Evolutionary conservation across 306 rosid species (phyloP).

Genomic region (Cicer cuneatum): DNA sequence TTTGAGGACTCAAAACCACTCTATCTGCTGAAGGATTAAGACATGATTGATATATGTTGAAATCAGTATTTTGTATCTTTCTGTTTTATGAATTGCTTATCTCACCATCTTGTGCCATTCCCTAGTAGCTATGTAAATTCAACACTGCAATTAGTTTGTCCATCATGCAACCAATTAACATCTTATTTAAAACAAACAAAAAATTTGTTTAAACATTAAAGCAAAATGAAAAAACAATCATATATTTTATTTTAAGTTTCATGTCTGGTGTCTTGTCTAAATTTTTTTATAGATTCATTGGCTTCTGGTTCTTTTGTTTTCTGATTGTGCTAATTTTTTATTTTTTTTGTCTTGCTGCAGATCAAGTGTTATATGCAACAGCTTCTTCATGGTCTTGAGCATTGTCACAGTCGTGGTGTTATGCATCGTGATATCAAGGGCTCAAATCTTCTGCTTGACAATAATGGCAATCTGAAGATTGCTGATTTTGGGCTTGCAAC

Average conservation of each 20-base stretch:
- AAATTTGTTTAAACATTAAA: background rate
- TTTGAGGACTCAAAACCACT: too few relatives aligned
- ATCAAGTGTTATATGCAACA: conserved; percentile 85
- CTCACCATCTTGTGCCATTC: too few relatives aligned
- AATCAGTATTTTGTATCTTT: too few relatives aligned
- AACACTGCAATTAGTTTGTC: conserved; percentile 14
- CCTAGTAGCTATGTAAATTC: too few relatives aligned
- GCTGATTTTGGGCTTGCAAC: conserved; percentile 89
- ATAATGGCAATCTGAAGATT: conserved; percentile 74
- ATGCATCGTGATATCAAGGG: conserved; percentile 92
- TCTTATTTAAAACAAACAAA: conserved; percentile 15
- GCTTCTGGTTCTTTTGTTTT: conserved; percentile 17
- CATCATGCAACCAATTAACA: conserved; percentile 1
- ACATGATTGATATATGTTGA: too few relatives aligned
- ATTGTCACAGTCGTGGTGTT: conserved; percentile 78
- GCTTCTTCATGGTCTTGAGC: conserved; percentile 77
- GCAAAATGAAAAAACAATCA: background rate
- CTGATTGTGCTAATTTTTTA: background rate
- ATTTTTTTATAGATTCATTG: conserved; percentile 10
- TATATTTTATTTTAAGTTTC: background rate
- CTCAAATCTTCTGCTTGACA: conserved; percentile 74
- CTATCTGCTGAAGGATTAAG: too few relatives aligned
- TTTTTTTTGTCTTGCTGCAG: conserved; percentile 50
- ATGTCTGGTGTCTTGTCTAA: background rate
- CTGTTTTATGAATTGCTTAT: too few relatives aligned